These are phyloP conservation scores for Cutaneotrichosporon mucoides DNA, from an alignment of 1,284 basidiomycete species.

Conservation along the genomic window DNA sequence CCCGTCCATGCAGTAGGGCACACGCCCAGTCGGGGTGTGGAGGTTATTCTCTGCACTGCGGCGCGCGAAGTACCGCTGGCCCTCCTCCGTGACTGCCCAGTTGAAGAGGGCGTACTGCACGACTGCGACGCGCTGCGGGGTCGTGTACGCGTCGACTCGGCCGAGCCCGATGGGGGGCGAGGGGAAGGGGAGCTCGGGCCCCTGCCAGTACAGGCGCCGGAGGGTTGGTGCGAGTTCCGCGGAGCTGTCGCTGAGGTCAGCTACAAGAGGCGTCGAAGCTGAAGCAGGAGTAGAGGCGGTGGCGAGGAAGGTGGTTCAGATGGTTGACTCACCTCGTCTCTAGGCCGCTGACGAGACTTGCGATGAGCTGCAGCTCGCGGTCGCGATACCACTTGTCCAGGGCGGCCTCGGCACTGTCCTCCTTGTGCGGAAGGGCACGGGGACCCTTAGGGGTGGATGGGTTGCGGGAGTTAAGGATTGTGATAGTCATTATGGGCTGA, in stretches of 20 bases:
- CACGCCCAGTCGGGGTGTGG: not conserved
- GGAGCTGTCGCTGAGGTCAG: not conserved
- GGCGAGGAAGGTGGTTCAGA: not conserved
- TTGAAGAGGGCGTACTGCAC: slow-evolving; percentile 12
- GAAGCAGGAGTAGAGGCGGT: not conserved
- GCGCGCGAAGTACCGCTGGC: slow-evolving; percentile 5
- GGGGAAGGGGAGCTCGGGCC: not conserved
- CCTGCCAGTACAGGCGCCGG: slow-evolving; percentile 5
- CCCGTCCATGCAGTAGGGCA: not conserved
- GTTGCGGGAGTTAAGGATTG: too few species aligned
- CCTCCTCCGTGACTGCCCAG: slow-evolving; percentile 2
- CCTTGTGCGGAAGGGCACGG: too few species aligned
- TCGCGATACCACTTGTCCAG: not conserved
- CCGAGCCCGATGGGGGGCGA: slow-evolving; percentile 4
- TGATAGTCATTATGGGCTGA: too few species aligned
- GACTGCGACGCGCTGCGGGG: slow-evolving; percentile 6
- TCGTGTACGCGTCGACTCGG: not conserved
- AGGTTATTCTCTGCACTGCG: slow-evolving; percentile 3
- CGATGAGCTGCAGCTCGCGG: not conserved
- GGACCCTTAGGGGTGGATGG: too few species aligned
- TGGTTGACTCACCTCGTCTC: not conserved
- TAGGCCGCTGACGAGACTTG: not conserved
- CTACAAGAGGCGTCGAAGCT: not conserved
- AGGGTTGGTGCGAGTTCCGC: not conserved
- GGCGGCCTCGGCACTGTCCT: too few species aligned